Conservation (phyloP, 805 yeast species). For the Ogataea methylovora region DNA sequence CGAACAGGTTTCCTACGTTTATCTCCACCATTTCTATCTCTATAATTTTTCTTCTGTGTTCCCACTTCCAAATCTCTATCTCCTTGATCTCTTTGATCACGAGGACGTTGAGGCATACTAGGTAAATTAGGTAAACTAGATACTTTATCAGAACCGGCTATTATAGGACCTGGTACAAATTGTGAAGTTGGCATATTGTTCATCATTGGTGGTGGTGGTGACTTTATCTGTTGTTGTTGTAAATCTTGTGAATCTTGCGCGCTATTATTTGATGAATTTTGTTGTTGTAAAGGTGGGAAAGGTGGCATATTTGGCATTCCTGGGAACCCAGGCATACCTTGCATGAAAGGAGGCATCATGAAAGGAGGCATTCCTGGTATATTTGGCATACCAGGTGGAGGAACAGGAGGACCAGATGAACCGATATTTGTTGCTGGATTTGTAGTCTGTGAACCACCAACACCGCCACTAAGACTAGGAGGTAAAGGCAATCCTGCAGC, state of each 20-base stretch:
- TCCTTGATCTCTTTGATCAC: conserved; percentile 20
- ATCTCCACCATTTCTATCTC: conserved; percentile 9
- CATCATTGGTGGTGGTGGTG: conserved; percentile 5
- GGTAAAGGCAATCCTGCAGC: conserved; percentile 22
- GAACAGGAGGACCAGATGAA: conserved; percentile 5
- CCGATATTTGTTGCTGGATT: conserved; percentile 11
- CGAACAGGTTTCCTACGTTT: conserved; percentile 7
- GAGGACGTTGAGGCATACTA: conserved; percentile 4
- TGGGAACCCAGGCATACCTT: conserved; percentile 14
- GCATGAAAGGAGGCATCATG: conserved; percentile 16
- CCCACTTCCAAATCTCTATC: conserved; percentile 19
- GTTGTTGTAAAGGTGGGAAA: too few species aligned
- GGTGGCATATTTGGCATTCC: conserved; percentile 29
- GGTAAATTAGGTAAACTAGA: conserved; percentile 5
- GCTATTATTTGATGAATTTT: conserved; percentile 12
- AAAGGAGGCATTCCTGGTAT: conserved; percentile 23
- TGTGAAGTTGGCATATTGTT: conserved; percentile 2
- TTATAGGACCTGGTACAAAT: too few species aligned
- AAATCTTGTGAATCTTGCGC: conserved; percentile 3
- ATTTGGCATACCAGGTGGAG: conserved; percentile 18
- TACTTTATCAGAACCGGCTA: conserved; percentile 3
- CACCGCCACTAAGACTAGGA: conserved; percentile 19
- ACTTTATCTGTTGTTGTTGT: conserved; percentile 1
- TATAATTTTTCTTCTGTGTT: conserved; percentile 9
- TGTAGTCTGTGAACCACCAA: conserved; percentile 2